Evolutionary conservation across 352 stramenopile genomes (phyloP), one percentile per base, ranked within the genome.

Genomic region (Phytophthora fragariae): DNA sequence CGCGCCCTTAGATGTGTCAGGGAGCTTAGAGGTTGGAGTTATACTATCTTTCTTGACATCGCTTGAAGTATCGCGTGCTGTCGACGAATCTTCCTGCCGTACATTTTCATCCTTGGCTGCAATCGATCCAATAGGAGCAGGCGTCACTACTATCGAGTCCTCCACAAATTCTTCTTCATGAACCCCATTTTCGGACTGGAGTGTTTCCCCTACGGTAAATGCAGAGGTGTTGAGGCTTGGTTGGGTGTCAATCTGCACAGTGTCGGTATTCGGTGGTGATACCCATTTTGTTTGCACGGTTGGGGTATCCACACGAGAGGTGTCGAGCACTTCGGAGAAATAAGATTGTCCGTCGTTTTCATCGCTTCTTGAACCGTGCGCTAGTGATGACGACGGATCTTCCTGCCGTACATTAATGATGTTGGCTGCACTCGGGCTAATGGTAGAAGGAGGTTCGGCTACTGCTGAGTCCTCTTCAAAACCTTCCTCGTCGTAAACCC

Each of bases 381-480:
- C n/a, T 27, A 6, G 27, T 31, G 3, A 31, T 31, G 46, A 53
- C 15, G 46, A 21, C 7, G 46, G 14, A 27, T 53, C 46, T n/a
- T 53, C 46, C n/a, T 15, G 11, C 41, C n/a, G 41, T 11, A 24
- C 15, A 29, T 15, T 5, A 27, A 29, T 29, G 46, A 29, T n/a
- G 15, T 27, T 39, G 2, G n/a, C 53, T 53, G 39, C 50, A n/a
- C 12, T 57, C 15, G 24, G 17, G n/a, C 24, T 57, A 35, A 57
- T 35, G 50, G 9, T 8, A 29, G 50, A 24, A 37, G 6, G 3
- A 19, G 50, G 24, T 35, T 15, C 7, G 6, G 52, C 24, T 31
- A 49, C 27, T 19, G 47, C 11, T 41, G 37, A 66, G 1, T 82
- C 85, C 21, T 92, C 78, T 7, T 92, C 83, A 58, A 92, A 89